phyloP scores from a whole-genome alignment of 768 basidiomycete species.

The Mycena metata region DNA sequence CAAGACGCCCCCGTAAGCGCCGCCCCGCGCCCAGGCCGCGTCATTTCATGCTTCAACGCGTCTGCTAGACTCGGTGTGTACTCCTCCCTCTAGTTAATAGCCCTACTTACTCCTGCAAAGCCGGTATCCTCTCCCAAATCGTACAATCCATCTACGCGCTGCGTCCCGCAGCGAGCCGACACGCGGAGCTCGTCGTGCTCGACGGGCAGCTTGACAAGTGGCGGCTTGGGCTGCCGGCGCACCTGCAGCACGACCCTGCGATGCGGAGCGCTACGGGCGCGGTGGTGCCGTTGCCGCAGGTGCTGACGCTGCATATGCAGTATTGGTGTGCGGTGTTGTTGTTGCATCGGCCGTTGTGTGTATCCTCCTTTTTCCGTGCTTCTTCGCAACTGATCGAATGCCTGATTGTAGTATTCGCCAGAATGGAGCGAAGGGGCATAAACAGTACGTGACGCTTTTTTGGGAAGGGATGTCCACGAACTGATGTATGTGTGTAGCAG shows the following conservation, averaged over 20 bases:
- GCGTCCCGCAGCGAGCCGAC: conserved; percentile 66
- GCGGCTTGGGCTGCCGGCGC: conserved; percentile 78
- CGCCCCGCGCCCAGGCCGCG: conserved; percentile 57
- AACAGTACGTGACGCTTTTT: conserved; percentile 49
- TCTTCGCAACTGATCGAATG: conserved; percentile 26
- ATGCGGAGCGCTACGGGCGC: conserved; percentile 4
- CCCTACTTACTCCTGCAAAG: conserved; percentile 51
- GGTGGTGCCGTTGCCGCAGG: conserved; percentile 66
- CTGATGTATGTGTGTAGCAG: conserved; percentile 42
- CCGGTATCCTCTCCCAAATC: conserved; percentile 76
- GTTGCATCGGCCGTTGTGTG: conserved; percentile 85
- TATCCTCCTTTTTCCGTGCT: conserved; percentile 29
- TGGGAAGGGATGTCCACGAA: background rate
- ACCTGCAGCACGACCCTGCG: conserved; percentile 73
- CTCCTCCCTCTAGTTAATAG: conserved; percentile 9
- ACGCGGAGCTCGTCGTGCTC: conserved; percentile 67
- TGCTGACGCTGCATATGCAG: conserved; percentile 85
- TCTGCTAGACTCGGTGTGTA: conserved; percentile 78
- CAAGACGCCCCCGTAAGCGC: conserved; percentile 46
- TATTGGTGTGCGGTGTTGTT: conserved; percentile 86
- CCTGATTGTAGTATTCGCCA: conserved; percentile 55
- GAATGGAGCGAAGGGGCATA: conserved; percentile 49
- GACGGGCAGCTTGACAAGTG: conserved; percentile 80
- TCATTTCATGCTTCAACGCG: conserved; percentile 84
- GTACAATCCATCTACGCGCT: conserved; percentile 81